Evolutionary conservation across 2,329 filamentous ascomycete genomes (phyloP), one percentile per base, ranked within the genome.

Genomic region (Emmonsia crescens): DNA sequence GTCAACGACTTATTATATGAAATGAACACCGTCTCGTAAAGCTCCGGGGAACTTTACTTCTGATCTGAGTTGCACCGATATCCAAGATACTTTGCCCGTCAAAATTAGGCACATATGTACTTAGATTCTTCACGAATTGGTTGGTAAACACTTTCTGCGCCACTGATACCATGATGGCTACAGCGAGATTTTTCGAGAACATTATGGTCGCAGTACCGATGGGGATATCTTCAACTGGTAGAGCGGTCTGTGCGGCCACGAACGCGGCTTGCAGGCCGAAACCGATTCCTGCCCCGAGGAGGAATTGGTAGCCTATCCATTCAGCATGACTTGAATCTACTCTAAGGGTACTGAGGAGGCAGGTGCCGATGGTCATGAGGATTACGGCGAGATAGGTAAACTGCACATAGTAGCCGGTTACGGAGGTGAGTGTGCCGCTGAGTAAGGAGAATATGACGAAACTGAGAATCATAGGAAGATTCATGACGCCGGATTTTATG

Each of bases 381-480:
- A 64, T 66, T 10, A 67, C 66, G 2, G 48, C n/a, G 19, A 52
- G 10, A 46, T 31, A 68, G 69, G 79, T 73, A 61, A 77, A 72
- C 1, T 78, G 79, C 14, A 76, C 75, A 65, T 80, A 81, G 67
- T 78, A 79, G 24, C 79, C 78, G 27, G 76, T 67, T 40, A 67
- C 71, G 1, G 72, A 68, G 24, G 77, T 71, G 9, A 76, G 62
- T 4, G 69, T 68, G 38, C 79, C 79, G 12, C 73, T 73, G 1
- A 78, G 59, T 29, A 80, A 75, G 61, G 76, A 71, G 55, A 73
- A 68, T 10, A 80, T 71, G 21, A 78, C 68, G 2, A 31, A 59
- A 36, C 24, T 49, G 9, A 36, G 24, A 14, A 59, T 33, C 56
- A 78, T 69, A 2, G 78, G 77, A 10, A 80, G 72, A 19, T 77